Evolutionary conservation across 106 monocot genomes (phyloP).

Genomic region (Hemerocallis citrina): DNA sequence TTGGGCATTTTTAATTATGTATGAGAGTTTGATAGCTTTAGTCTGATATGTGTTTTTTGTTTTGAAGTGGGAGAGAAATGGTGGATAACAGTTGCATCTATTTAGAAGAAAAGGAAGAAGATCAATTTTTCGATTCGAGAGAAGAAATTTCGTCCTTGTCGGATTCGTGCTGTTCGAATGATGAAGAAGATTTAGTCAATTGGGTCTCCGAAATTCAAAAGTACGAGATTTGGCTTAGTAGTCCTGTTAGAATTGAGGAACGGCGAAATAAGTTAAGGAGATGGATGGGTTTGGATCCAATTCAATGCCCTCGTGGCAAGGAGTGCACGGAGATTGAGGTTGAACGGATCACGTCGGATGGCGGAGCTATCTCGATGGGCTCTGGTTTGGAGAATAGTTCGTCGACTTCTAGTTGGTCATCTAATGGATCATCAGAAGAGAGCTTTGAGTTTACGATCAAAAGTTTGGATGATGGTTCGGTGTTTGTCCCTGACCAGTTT

Average conservation of each 20-base stretch:
- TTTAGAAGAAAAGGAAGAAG: conserved; percentile 16
- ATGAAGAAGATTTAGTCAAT: too few relatives aligned
- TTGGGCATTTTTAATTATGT: neutral
- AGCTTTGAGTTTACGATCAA: conserved; percentile 12
- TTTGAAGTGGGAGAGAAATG: neutral
- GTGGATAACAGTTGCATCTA: neutral
- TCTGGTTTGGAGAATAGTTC: conserved; percentile 6
- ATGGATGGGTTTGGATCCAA: conserved; percentile 27
- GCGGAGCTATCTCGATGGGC: conserved; percentile 16
- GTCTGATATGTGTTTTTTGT: too few relatives aligned
- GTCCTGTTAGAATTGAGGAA: conserved; percentile 29
- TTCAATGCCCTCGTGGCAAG: neutral
- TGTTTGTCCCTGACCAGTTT: conserved; percentile 9
- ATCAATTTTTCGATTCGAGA: conserved; percentile 49
- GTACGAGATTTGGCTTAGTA: conserved; percentile 25
- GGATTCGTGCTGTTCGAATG: conserved; percentile 24
- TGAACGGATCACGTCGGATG: conserved; percentile 11
- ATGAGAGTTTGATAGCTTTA: neutral
- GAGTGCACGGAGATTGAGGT: conserved; percentile 2
- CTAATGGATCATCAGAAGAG: neutral
- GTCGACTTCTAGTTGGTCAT: conserved; percentile 2
- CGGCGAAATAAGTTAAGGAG: conserved; percentile 41
- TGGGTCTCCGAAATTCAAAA: too few relatives aligned
- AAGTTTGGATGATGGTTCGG: conserved; percentile 17
- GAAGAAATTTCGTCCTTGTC: conserved; percentile 46